Evolutionary conservation across 2,329 filamentous ascomycete species (phyloP), one percentile per base, ranked within the genome.

Genomic region (Trichophyton benhamiae): DNA sequence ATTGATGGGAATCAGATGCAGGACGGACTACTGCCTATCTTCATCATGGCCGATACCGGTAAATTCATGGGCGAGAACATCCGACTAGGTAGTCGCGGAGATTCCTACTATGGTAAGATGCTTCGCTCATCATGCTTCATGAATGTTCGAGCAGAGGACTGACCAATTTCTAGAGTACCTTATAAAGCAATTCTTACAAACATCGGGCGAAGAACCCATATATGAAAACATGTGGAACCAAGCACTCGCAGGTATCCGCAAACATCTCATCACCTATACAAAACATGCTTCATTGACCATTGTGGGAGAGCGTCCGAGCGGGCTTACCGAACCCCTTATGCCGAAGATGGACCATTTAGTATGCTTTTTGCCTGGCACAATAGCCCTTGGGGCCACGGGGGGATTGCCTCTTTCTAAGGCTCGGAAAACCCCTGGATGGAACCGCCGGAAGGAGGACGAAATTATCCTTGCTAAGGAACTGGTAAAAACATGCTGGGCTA

Each of bases 271-370:
- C 66, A 91, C 91, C 0, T 97, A 97, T 75, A 92, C 90, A 1
- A 82, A 86, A 63, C 83, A 86, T 1, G 86, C 86, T 0, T 84
- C 87, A 58, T 86, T 95, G 66, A 96, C 92, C n/a, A 85, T 97
- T 59, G 83, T 99, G 15, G 94, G 86, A 41, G 94, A 99, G 75
- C 83, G 89, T 8, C 91, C 89, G 0, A 78, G 80, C 57, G 94
- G 94, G 2, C 76, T 99, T 7, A 71, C 80, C 27, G 79, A 80
- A 3, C 68, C 77, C 0, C 73, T 97, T 22, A 85, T 83, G 13
- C 87, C 91, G 25, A 99, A 99, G 76, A 97, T 99, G 91, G 94
- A 99, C 71, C 94, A 99, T 70, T 80, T 97, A 3, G 92, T 96
- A 42, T 99, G 94, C 76, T 99, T 99, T 79, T 87, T 96, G 83